Percentiles rank a stretch among this genome's conserved stretches.
These are phyloP conservation scores for Phaeosphaeria sp. DNA, from an alignment of 2,329 filamentous ascomycete genomes.

Conservation along the genomic window DNA sequence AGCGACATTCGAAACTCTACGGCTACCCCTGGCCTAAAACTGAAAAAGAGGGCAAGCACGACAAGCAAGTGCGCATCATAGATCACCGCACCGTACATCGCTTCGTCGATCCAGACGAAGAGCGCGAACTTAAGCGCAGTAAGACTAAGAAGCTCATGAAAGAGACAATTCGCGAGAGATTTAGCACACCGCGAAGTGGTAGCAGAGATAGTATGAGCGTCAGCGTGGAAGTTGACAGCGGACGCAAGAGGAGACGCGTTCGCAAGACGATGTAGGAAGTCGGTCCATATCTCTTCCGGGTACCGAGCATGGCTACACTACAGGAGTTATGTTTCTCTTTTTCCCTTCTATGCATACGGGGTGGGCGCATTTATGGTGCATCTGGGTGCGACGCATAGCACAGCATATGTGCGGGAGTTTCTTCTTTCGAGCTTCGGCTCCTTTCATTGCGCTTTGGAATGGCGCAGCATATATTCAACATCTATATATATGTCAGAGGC, in stretches of 20 bases:
- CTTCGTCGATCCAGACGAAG: constrained; percentile 77
- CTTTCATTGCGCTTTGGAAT: background rate
- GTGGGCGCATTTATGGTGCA: background rate
- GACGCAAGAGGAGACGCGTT: constrained; percentile 26
- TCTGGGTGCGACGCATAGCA: background rate
- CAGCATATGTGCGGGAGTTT: background rate
- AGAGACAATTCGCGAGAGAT: constrained; percentile 29
- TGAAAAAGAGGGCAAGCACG: constrained; percentile 74
- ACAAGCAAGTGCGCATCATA: constrained; percentile 72
- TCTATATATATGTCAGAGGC: background rate
- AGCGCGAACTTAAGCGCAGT: constrained; percentile 42
- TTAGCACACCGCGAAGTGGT: constrained; percentile 34
- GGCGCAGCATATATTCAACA: background rate
- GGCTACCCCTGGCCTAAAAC: constrained; percentile 97
- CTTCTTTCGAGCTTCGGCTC: background rate
- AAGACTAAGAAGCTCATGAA: constrained; percentile 33
- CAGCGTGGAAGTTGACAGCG: constrained; percentile 32
- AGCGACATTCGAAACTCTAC: constrained; percentile 94
- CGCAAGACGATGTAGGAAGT: constrained; percentile 18
- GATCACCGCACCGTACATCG: constrained; percentile 90
- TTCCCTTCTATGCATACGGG: background rate
- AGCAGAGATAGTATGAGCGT: constrained; percentile 31
- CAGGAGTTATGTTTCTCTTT: background rate
- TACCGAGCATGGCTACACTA: no score
- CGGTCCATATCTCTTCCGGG: background rate